These are phyloP conservation scores for Kluyveromyces siamensis DNA, from an alignment of 805 yeast species.

Conservation along the genomic window DNA sequence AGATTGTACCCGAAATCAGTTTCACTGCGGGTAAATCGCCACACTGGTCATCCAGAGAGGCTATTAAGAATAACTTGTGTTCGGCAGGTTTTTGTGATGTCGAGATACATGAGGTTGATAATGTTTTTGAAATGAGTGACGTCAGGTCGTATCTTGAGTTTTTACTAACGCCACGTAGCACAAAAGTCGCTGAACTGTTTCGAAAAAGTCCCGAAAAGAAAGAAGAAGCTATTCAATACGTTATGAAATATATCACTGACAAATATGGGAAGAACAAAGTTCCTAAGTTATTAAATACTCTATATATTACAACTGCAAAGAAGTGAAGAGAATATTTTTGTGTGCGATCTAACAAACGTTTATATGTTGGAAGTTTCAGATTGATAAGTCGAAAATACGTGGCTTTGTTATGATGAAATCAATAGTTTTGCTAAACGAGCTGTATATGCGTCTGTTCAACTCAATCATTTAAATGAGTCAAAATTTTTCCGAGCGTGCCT, in stretches of 20 bases:
- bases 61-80: neutral
- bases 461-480: too few species aligned
- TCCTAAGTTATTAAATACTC: neutral
- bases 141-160: neutral
- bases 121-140: neutral
- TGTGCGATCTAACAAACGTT: too few species aligned
- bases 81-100: neutral
- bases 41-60: neutral
- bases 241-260: neutral
- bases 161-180: neutral
- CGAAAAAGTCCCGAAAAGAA: neutral
- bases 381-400: too few species aligned
- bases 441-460: too few species aligned
- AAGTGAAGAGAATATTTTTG: neutral
- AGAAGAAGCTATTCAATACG: neutral
- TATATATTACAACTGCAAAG: neutral
- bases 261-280: too few species aligned
- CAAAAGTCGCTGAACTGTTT: neutral
- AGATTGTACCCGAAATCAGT: neutral
- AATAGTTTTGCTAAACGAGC: too few species aligned
- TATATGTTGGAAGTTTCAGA: too few species aligned
- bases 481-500: too few species aligned
- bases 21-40: neutral
- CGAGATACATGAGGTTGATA: neutral
- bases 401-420: too few species aligned